Base-by-base conservation (phyloP, 148 eudicot species). In the Oxyria digyna region DNA sequence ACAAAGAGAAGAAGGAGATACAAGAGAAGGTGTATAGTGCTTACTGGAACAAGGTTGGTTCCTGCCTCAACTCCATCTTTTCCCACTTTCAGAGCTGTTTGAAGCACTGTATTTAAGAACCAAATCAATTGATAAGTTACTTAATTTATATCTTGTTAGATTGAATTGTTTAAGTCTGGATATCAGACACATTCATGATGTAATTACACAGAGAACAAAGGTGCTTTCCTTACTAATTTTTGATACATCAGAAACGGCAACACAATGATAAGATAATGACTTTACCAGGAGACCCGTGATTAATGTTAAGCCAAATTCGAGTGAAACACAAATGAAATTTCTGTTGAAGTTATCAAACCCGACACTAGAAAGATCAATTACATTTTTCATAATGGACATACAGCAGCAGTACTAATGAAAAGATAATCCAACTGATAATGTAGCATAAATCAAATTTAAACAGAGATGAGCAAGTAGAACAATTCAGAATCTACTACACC, bases 51-150 rank as follows among this genome's bases (percentile, higher is more conserved):
- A 75, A 93, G 77, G 65, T 81, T 85, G 74, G 95, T 83, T 81
- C 98, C 98, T 76, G 96, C 96, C 62, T 89, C 98, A 74, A 92
- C 70, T 71, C 96, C 98, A 81, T 93, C 91, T 81, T 78, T 93
- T 55, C 91, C 96, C 40, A 89, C 82, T 78, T 86, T 93, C 68
- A 81, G 71, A 42, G 71, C 89, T 57, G 90, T 89, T 80, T 86
- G 96, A 45, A 82, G 27, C 42, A 80, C 98, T 93, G 77, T 26
- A 35, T 75, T 12, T 37, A 69, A 64, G 75, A 37, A 46, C 42
- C 18, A 67, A 65, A 38, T 66, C 55, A 35, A 54, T 35, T 52
- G 24, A 62, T 68, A 13, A 78, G 62, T 20, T 46, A 17, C 68
- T n/a, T 12, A 0, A 50, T 50, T 50, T 50, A 21, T 15, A 0